phyloP scores from a whole-genome alignment of 768 basidiomycete species.

The Mycena galopus region DNA sequence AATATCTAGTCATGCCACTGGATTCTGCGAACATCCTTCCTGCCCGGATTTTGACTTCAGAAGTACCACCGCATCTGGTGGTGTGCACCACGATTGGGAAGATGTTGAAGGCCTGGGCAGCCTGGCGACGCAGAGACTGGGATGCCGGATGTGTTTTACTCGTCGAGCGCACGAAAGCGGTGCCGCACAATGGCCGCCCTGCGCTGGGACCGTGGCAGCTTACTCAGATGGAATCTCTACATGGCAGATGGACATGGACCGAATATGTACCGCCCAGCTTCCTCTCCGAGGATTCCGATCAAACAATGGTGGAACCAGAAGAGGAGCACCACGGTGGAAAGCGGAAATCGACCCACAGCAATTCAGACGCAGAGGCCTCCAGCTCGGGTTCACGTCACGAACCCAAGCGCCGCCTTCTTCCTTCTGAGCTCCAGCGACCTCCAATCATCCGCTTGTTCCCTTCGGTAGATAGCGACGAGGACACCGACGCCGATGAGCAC shows the following conservation, averaged over 20 bases:
- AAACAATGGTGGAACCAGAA: neutral
- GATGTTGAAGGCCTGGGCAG: neutral
- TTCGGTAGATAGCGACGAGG: neutral
- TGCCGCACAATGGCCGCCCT: neutral
- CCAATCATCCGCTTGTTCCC: neutral
- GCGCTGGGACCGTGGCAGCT: neutral
- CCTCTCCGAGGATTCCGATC: neutral
- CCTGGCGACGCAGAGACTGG: neutral
- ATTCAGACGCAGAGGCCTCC: neutral
- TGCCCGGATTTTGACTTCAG: neutral
- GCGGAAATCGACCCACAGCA: neutral
- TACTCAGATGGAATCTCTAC: neutral
- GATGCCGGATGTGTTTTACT: neutral
- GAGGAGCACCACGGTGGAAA: neutral
- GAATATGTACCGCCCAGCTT: constrained; percentile 4
- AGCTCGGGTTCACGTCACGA: constrained; percentile 8
- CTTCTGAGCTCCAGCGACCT: neutral
- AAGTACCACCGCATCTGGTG: constrained; percentile 14
- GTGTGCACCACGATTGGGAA: neutral
- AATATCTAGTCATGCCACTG: constrained; percentile 7
- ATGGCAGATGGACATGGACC: neutral
- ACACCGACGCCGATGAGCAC: constrained; percentile 1
- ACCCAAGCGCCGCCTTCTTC: constrained; percentile 19
- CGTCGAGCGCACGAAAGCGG: neutral
- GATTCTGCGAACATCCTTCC: neutral